phyloP scores from a whole-genome alignment of 345 rosid genomes.

The Physaria fendleri region DNA sequence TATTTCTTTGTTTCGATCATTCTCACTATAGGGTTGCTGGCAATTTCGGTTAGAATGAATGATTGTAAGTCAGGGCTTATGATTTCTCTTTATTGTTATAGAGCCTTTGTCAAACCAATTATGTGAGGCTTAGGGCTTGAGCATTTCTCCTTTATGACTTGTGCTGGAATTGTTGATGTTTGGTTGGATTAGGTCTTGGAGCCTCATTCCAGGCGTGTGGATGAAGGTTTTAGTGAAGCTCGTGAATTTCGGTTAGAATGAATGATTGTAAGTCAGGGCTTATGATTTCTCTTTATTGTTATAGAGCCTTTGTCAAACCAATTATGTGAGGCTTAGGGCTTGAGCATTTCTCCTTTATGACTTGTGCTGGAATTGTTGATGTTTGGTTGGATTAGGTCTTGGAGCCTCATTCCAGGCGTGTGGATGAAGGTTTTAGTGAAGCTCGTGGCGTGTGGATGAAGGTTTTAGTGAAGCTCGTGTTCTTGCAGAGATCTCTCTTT shows the following conservation, averaged over 20 bases:
- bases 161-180: conserved; percentile 2
- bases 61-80: too few species aligned
- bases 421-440: conserved; percentile 88
- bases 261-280: not conserved
- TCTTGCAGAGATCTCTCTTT: conserved; percentile 48
- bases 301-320: not conserved
- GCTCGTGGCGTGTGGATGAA: conserved; percentile 83
- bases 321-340: not conserved
- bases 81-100: too few species aligned
- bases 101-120: too few species aligned
- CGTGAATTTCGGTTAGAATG: conserved; percentile 33
- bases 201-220: conserved; percentile 74
- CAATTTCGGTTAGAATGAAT: too few species aligned
- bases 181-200: conserved; percentile 56
- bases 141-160: not conserved
- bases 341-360: not conserved
- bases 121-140: not conserved
- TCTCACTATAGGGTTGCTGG: not conserved
- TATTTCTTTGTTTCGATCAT: not conserved
- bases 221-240: conserved; percentile 89
- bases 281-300: not conserved
- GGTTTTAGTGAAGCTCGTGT: conserved; percentile 88
- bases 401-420: conserved; percentile 79
- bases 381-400: conserved; percentile 44
- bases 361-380: conserved; percentile 3